phyloP scores from a whole-genome alignment of 2,329 filamentous ascomycete species.

The Septoria petroselini region DNA sequence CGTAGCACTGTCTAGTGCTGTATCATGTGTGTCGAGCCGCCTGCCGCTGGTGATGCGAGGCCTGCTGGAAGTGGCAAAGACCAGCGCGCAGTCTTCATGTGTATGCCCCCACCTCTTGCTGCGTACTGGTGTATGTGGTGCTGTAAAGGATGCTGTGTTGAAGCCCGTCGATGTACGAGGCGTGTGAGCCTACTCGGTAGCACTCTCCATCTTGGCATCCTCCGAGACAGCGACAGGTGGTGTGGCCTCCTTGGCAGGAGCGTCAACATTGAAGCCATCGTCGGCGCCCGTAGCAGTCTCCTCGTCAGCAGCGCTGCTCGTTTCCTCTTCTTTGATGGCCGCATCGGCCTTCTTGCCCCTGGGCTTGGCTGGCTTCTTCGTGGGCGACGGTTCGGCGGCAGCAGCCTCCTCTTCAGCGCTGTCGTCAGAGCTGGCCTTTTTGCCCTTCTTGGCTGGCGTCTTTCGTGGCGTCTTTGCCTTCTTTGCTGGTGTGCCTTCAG shows the following conservation, averaged over 20 bases:
- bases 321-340: slow-evolving; percentile 21
- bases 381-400: background rate
- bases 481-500: slow-evolving; percentile 16
- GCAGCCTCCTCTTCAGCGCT: background rate
- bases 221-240: background rate
- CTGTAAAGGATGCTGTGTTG: too few relatives aligned
- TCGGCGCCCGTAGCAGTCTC: slow-evolving; percentile 17
- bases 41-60: too few relatives aligned
- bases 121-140: too few relatives aligned
- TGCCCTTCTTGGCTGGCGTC: slow-evolving; percentile 13
- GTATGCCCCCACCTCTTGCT: too few relatives aligned
- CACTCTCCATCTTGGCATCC: slow-evolving; percentile 12
- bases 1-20: too few relatives aligned
- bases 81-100: too few relatives aligned
- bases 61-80: too few relatives aligned
- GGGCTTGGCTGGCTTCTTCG: slow-evolving; percentile 23
- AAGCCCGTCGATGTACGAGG: too few relatives aligned
- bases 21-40: too few relatives aligned
- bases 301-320: slow-evolving; percentile 6
- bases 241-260: slow-evolving; percentile 21
- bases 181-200: background rate
- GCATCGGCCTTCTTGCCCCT: slow-evolving; percentile 26
- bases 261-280: background rate
- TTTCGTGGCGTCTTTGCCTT: slow-evolving; percentile 21
- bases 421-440: slow-evolving; percentile 15